A percentile compares a stretch with the other conserved stretches of the same genome.
These are phyloP conservation scores for Trichophyton simii DNA, from an alignment of 2,329 filamentous ascomycete species.

Conservation along the genomic window DNA sequence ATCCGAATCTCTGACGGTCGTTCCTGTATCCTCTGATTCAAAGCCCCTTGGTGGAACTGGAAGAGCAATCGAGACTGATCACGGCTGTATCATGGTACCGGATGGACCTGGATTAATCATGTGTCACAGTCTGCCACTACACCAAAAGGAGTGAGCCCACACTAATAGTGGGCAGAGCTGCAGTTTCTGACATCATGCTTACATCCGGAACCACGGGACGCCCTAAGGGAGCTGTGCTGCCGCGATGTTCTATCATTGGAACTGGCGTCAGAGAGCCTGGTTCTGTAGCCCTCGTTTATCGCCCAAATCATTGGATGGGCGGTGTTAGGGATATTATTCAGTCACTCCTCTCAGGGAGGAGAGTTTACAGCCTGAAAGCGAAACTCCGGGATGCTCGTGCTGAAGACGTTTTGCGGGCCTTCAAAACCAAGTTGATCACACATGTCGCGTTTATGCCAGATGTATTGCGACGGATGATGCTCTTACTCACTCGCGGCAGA, in stretches of 20 bases:
- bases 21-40: neutral
- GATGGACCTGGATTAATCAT: conserved; percentile 25
- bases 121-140: no score
- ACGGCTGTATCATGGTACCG: neutral
- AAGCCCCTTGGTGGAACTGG: no score
- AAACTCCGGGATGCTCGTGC: neutral
- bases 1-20: neutral
- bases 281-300: neutral
- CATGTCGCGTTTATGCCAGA: neutral
- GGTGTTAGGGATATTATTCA: neutral
- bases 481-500: neutral
- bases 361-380: neutral
- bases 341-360: neutral
- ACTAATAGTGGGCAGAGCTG: no score
- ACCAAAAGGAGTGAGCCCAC: no score
- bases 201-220: conserved; percentile 35
- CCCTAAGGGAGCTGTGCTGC: conserved; percentile 31
- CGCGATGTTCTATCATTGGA: neutral
- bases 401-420: neutral
- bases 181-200: no score
- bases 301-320: conserved; percentile 7
- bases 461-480: neutral
- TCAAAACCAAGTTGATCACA: neutral
- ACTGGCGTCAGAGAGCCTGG: neutral
- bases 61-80: neutral